phyloP scores from a whole-genome alignment of 2,329 filamentous ascomycete genomes.

The Albophoma yamanashiensis region DNA sequence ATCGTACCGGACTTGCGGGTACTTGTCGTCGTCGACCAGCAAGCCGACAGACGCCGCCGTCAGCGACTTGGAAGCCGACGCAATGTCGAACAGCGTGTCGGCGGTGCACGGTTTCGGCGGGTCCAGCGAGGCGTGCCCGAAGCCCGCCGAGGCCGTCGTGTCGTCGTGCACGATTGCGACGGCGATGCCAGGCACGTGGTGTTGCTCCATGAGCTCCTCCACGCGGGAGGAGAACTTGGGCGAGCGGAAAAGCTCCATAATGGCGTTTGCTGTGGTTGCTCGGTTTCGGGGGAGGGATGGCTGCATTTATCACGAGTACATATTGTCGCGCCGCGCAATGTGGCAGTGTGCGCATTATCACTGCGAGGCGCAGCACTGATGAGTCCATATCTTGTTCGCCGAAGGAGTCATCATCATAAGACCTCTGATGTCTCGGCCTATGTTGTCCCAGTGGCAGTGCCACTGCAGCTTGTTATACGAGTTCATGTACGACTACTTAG shows the following conservation, averaged over 20 bases:
- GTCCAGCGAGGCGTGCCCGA: constrained; percentile 10
- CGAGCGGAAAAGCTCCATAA: constrained; percentile 10
- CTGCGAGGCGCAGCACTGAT: neutral
- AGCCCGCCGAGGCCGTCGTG: constrained; percentile 9
- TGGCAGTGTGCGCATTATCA: neutral
- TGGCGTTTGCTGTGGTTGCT: neutral
- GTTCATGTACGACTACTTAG: no score
- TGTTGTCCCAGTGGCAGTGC: no score
- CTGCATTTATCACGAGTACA: neutral
- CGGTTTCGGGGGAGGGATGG: neutral
- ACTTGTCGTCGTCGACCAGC: constrained; percentile 11
- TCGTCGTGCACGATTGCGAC: constrained; percentile 11
- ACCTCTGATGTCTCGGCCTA: neutral
- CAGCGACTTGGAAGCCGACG: constrained; percentile 14
- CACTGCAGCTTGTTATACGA: no score
- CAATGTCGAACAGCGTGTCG: constrained; percentile 17
- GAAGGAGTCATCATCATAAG: neutral
- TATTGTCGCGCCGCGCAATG: no score
- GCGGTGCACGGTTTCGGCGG: constrained; percentile 8
- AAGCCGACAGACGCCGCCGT: constrained; percentile 15
- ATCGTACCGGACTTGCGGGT: constrained; percentile 12
- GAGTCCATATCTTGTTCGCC: neutral
- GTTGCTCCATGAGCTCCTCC: constrained; percentile 7
- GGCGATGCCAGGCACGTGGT: constrained; percentile 13
- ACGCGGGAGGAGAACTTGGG: constrained; percentile 7